Base-by-base conservation (phyloP, 352 stramenopile genomes). In the Phytophthora kernoviae region DNA sequence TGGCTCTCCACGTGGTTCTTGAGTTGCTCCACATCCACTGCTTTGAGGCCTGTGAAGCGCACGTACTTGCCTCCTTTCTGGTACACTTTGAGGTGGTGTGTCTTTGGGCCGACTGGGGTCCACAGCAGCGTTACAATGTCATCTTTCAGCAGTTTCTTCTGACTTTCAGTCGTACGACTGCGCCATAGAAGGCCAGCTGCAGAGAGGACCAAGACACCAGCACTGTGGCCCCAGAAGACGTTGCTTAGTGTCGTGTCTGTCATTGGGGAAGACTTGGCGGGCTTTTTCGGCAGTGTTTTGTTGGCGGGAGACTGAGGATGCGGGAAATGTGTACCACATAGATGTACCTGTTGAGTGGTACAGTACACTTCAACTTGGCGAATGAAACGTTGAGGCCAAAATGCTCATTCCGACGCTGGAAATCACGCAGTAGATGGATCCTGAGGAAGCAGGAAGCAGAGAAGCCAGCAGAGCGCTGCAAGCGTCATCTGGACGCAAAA, bases 91-190 rank as follows among this genome's bases (percentile, higher is more conserved):
- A 94, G 59, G 65, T 94, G 84, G 68, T 92, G 76, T 48, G 83
- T 81, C 75, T 92, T 91, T 53, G 84, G 75, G 37, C 84, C 84
- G 48, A 94, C 73, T 27, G 83, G 82, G 44, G 86, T 92, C 69
- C 72, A 94, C n/a, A 93, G 71, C 58, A 93, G 81, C 72, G 83
- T 91, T 56, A 92, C 82, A 50, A 94, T 93, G 62, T 93, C 86
- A 54, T 94, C 86, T 54, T 90, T 91, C 39, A 80, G 61, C 46
- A 94, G 69, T 51, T 94, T 94, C 77, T 94, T 94, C 73, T 94
- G 84, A 8, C 78, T 72, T 64, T 94, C 86, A 12, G 86, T 94
- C 47, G 79, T 70, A 27, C 81, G 82, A 42, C 77, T 90, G 51
- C 84, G 77, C 86, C 86, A 94, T 7, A 93, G 62, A 6, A 94